These are phyloP conservation scores for Helicocarpus griseus DNA, from an alignment of 2,329 filamentous ascomycete genomes.

Conservation along the genomic window DNA sequence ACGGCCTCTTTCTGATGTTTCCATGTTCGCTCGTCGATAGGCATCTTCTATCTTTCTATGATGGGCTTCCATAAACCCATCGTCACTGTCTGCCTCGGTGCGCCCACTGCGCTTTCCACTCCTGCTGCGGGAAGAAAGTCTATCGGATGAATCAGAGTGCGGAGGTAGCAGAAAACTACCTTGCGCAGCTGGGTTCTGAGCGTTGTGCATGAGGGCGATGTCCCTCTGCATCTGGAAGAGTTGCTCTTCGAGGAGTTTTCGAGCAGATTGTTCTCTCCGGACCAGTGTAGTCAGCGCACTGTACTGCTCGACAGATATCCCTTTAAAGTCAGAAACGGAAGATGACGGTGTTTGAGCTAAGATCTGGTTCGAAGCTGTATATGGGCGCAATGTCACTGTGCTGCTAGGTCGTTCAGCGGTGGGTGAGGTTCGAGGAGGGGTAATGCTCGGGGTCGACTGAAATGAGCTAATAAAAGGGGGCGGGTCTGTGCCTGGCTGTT, in stretches of 20 bases:
- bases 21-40: constrained; percentile 2
- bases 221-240: constrained; percentile 28
- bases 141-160: constrained; percentile 1
- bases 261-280: constrained; percentile 37
- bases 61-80: background rate
- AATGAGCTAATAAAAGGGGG: constrained; percentile 8
- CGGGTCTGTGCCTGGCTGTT: background rate
- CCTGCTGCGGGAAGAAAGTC: background rate
- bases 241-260: constrained; percentile 36
- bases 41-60: constrained; percentile 1
- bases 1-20: background rate
- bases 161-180: background rate
- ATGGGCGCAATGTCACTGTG: constrained; percentile 17
- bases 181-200: background rate
- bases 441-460: constrained; percentile 5
- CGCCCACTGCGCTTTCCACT: background rate
- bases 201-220: background rate
- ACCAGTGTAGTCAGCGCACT: constrained; percentile 37
- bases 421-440: constrained; percentile 11
- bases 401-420: constrained; percentile 24
- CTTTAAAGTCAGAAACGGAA: constrained; percentile 22
- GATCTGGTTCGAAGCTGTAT: constrained; percentile 18
- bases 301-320: constrained; percentile 38
- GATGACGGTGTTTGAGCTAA: constrained; percentile 21
- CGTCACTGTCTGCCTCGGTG: background rate